Evolutionary conservation across 805 yeast species (phyloP), one percentile per base, ranked within the genome.

Genomic region (Kazachstania kunashirensis): DNA sequence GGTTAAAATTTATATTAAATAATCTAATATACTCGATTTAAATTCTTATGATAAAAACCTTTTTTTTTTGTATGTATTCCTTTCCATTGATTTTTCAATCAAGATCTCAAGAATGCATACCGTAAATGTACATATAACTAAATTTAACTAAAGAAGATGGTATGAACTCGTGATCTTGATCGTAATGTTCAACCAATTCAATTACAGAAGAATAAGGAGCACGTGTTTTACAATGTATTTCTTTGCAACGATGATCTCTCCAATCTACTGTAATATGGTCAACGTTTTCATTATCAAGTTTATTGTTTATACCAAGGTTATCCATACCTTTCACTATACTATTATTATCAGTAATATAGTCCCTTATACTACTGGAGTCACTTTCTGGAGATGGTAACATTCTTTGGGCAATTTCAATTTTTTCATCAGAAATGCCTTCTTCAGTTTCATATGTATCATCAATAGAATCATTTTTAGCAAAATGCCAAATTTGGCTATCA

Each of bases 151-250:
- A 24, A 2, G 53, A 41, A 2, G 42, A 46, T 3, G 54, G 54
- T 5, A 50, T 41, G 12, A 38, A 46, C 1, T 33, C 43, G 32
- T 50, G 54, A 6, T 24, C 23, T 29, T 47, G 50, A 24, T 50
- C 53, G 31, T 50, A 50, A 41, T 50, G 54, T 25, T 48, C 54
- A 4, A 50, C 34, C n/a, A 50, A 31, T 8, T 43, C 47, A 25
- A 44, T 37, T 2, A 42, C 44, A 12, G 50, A 33, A 10, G 28
- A n/a, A 20, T 40, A 43, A 11, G 37, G 39, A 7, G 12, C 9
- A 4, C 12, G 4, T 18, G 23, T 24, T 19, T 11, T 8, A 18
- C 37, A 39, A 14, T 33, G 18, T 10, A 36, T 27, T 18, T 44
- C 46, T 36, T 38, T 43, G 37, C 54, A 50, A 13, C 34, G 31